Evolutionary conservation across 1,284 basidiomycete genomes (phyloP), one percentile per base, ranked within the genome.

Genomic region (Pseudomicrostroma phylloplanum): DNA sequence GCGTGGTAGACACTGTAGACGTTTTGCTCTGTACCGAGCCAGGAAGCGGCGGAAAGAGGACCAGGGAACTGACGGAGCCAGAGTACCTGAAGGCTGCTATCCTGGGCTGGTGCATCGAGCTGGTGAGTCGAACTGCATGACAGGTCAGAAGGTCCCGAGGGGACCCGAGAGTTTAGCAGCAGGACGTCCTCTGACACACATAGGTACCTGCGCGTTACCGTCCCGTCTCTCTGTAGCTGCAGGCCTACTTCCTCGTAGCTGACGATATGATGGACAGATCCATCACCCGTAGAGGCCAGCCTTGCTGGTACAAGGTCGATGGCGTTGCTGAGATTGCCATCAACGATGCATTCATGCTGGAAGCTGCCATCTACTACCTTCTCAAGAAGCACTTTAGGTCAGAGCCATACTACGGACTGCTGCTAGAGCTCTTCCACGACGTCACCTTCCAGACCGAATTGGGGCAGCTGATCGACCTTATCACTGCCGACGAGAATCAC

Each of bases 261-360:
- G 94, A 98, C 81, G 94, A 98, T 80, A 93, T 98, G 80, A 98
- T 97, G 93, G 96, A 98, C 80, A 81, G 85, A 25, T 91, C 88
- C 57, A 87, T 96, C 73, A 98, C 93, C 6, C 89, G 96, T 48
- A 88, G 94, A n/a, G 89, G 90, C n/a, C 93, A 97, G 80, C 90
- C 93, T 0, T 98, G 94, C 82, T 98, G 91, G 90, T 98, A 94
- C 83, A 57, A 68, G 15, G 71, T 77, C 59, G 67, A 73, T 19
- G 70, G 71, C 30, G 87, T 98, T 61, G 88, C 87, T 59, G 87
- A 88, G 81, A 88, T 96, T 67, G 92, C 96, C 17, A 89, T 98
- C 83, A 98, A 98, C 83, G 94, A 98, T 78, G 84, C 91, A 1
- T 94, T 96, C 84, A 91, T 98, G 90, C 87, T 98, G 78, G 92